These are phyloP conservation scores for Trifolium fragiferum DNA, from an alignment of 306 rosid species.

Conservation along the genomic window DNA sequence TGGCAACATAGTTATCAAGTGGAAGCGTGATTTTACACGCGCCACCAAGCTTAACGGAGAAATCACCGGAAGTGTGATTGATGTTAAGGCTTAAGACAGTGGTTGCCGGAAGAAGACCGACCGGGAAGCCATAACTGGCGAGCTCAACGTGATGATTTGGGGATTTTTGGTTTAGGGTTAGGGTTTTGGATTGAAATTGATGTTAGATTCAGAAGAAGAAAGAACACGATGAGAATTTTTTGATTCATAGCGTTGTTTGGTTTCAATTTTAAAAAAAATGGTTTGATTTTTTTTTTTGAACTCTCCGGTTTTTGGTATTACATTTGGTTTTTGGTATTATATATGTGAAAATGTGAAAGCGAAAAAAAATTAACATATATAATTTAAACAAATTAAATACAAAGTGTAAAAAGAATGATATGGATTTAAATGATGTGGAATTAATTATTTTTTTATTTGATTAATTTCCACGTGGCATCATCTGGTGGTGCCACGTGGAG, in stretches of 20 bases:
- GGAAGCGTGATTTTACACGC: slow-evolving; percentile 91
- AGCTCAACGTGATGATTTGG: slow-evolving; percentile 69
- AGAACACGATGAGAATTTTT: slow-evolving; percentile 37
- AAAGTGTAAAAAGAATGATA: too few relatives aligned
- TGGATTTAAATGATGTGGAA: too few relatives aligned
- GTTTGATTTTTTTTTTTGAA: too few relatives aligned
- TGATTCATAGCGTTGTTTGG: slow-evolving; percentile 44
- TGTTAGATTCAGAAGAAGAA: slow-evolving; percentile 42
- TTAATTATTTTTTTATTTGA: too few relatives aligned
- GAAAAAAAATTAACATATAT: too few relatives aligned
- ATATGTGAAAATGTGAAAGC: slow-evolving; percentile 7
- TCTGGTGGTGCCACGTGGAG: too few relatives aligned
- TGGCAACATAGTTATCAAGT: slow-evolving; percentile 91
- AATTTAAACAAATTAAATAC: too few relatives aligned
- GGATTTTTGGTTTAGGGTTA: slow-evolving; percentile 49
- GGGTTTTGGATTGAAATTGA: slow-evolving; percentile 54
- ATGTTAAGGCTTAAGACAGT: slow-evolving; percentile 55
- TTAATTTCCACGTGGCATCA: too few relatives aligned
- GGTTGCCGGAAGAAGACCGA: slow-evolving; percentile 87
- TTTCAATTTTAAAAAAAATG: not conserved
- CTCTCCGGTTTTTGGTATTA: too few relatives aligned
- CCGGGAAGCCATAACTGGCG: slow-evolving; percentile 75
- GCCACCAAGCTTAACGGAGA: slow-evolving; percentile 69
- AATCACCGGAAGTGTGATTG: slow-evolving; percentile 70
- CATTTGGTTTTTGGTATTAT: not conserved